phyloP scores from a whole-genome alignment of 73 alveolate genomes.

The Halteria grandinella region DNA sequence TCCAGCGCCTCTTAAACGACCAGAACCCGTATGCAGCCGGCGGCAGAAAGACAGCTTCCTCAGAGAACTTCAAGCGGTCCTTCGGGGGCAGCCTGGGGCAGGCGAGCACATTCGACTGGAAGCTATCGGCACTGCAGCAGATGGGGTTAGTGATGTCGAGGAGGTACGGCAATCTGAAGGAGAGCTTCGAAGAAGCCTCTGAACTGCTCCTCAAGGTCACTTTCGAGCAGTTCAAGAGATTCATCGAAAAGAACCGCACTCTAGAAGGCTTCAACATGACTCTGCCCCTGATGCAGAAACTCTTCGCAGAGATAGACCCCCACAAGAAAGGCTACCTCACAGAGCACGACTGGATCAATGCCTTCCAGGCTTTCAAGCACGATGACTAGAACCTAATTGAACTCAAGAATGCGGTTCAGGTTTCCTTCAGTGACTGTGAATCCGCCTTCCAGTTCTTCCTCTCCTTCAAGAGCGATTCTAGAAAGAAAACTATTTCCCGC shows the following conservation, averaged over 20 bases:
- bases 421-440: constrained; percentile 66
- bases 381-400: constrained; percentile 73
- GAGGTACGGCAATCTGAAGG: constrained; percentile 63
- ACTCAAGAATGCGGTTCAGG: constrained; percentile 68
- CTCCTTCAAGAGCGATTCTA: constrained; percentile 14
- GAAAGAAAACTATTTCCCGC: constrained; percentile 36
- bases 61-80: constrained; percentile 40
- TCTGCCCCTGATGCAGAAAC: constrained; percentile 62
- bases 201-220: constrained; percentile 66
- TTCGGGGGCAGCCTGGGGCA: constrained; percentile 50
- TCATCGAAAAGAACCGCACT: constrained; percentile 68
- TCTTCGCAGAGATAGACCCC: constrained; percentile 80
- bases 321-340: constrained; percentile 84
- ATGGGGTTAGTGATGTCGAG: constrained; percentile 76
- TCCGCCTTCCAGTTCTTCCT: constrained; percentile 84
- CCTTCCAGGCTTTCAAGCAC: constrained; percentile 72
- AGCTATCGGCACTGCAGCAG: constrained; percentile 75
- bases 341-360: constrained; percentile 77
- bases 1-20: constrained; percentile 78
- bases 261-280: constrained; percentile 84
- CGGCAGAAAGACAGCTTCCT: constrained; percentile 32
- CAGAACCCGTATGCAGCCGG: constrained; percentile 65
- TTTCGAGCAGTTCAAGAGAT: constrained; percentile 71
- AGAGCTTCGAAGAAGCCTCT: constrained; percentile 72
- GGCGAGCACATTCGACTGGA: constrained; percentile 81